Base-by-base conservation (phyloP, 2,329 filamentous ascomycete species). In the Ascochyta lentis region DNA sequence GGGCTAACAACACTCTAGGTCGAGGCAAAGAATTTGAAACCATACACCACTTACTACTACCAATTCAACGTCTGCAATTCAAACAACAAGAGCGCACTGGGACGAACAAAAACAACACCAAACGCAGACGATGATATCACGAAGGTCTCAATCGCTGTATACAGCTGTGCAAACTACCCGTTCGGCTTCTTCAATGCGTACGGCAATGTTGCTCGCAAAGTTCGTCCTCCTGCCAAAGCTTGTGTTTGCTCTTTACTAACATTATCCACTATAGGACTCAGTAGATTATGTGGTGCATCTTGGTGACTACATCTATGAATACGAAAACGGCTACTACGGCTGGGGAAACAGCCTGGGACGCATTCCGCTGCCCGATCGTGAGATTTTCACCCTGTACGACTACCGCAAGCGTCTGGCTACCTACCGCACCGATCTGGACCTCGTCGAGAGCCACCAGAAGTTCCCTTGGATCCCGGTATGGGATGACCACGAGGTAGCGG, bases 51-150 rank as follows among this genome's bases (percentile, higher is more conserved):
- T 4, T 90, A 91, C 73, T 88, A 83, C 65, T 91, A 90, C 65
- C 88, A 89, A 63, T 92, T 91, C 76, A 84, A 77, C 10, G 80
- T 91, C 24, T 92, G 89, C 67, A 78, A 80, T 48, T 88, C 86
- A 0, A 77, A 84, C 56, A 85, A 83, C 45, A 84, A 77, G 39
- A 89, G 85, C 50, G 83, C 85, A 0, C 43, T 90, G 19, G 89
- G 89, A 10, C 79, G 86, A 4, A 91, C 89, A 19, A 91, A 91
- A 77, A 91, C 89, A 0, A 84, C 85, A 12, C 89, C 89, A 1
- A 71, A 74, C 1, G 77, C 80, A 6, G 77, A 83, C 9, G 84
- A 88, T 44, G 77, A 83, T 19, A 81, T 88, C 4, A 78, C 81
- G 1, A 76, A 82, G 22, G 76, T 91, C 47, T 83, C 79, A 26